Base-by-base conservation (phyloP, 441 rosid species). In the Populus hybrid region DNA sequence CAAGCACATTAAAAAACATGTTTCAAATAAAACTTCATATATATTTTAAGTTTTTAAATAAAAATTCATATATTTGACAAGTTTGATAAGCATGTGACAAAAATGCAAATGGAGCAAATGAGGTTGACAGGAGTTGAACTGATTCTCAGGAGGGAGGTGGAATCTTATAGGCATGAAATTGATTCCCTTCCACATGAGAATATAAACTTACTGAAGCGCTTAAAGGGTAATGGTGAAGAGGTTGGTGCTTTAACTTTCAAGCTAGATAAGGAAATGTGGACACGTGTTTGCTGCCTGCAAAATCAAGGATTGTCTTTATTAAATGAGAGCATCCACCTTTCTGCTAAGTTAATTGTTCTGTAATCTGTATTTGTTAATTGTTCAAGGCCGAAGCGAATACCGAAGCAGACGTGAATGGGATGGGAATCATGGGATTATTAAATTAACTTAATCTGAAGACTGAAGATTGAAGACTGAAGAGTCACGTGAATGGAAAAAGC, bases 151-250 rank as follows among this genome's bases (percentile, higher is more conserved):
- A 90, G 81, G 84, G 98, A 92, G 84, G 61, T 88, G 21, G 98
- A 94, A 86, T 84, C 91, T 74, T 77, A 46, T 74, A 92, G 88
- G 81, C 83, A 86, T 42, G 98, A 96, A 81, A 81, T 85, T 74
- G 95, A 90, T 72, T 88, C 93, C 80, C 98, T 96, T 83, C 90
- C 94, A 75, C 89, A 86, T 64, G 99, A 96, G 85, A 94, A 96
- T 83, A 86, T 96, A 20, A 79, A 73, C 83, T 84, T 96, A 72
- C 78, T 92, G 84, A 88, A 89, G 73, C 94, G 98, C 67, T 79
- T 96, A 72, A 94, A 94, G 80, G 93, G 88, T 46, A 84, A 80
- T 42, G 84, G 89, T 8, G 82, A 89, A 70, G 92, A 90, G 72
- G 79, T 73, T 69, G 89, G 84, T 73, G 88, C 83, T 72, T 80